Conservation (phyloP, 176 grass and related monocot species). For the Echinochloa phyllopogon region DNA sequence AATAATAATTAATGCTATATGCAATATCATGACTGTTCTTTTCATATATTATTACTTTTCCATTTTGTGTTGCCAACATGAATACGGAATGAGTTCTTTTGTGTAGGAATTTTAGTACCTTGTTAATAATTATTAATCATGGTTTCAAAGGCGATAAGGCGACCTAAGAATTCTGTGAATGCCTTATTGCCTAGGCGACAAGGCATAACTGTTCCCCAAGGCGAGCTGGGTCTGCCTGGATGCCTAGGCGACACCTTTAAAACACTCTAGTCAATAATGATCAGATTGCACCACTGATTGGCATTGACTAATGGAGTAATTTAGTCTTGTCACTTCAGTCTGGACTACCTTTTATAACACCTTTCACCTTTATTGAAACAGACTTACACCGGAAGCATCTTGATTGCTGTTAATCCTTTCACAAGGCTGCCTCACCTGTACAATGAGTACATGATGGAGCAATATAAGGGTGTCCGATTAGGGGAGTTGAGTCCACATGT, state of each 20-base stretch:
- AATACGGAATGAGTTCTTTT: not conserved
- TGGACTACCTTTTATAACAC: constrained; percentile 25
- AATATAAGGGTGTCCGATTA: constrained; percentile 85
- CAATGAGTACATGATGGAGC: constrained; percentile 98
- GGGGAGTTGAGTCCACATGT: constrained; percentile 99
- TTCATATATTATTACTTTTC: not conserved
- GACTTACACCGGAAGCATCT: constrained; percentile 98
- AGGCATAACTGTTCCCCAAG: no score
- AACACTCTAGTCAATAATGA: not conserved
- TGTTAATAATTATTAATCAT: not conserved
- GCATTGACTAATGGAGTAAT: constrained; percentile 14
- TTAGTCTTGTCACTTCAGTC: constrained; percentile 30
- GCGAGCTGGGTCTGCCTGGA: no score
- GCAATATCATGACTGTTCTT: not conserved
- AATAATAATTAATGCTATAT: constrained; percentile 3
- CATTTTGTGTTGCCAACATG: not conserved
- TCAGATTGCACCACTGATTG: constrained; percentile 19
- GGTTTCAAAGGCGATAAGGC: no score
- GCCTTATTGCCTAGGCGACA: no score
- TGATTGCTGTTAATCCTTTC: constrained; percentile 99
- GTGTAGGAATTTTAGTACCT: not conserved
- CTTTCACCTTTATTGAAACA: constrained; percentile 53
- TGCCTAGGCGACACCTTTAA: no score
- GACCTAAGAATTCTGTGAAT: no score
- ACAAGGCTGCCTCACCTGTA: constrained; percentile 96